Percentiles rank a stretch among this genome's conserved stretches.
Evolutionary conservation across 148 eudicot species (phyloP).

Genomic region (Pouteria glomerata): DNA sequence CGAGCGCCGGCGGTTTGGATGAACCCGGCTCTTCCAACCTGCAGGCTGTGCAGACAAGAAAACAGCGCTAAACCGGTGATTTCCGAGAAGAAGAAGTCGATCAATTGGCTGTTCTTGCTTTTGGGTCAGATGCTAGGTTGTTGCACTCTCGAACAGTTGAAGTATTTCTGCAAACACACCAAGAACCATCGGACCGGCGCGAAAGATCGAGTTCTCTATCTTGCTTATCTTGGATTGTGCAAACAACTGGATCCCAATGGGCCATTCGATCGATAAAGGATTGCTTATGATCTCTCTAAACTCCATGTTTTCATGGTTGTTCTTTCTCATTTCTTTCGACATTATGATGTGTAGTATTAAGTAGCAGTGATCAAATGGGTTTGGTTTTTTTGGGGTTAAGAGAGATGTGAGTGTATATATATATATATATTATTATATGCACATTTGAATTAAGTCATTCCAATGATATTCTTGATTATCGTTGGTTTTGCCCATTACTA

Average conservation of each 20-base stretch:
- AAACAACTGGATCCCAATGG: constrained; percentile 45
- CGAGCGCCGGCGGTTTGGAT: constrained; percentile 42
- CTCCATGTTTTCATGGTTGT: no score
- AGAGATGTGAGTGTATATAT: no score
- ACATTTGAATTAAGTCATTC: no score
- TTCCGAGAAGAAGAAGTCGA: constrained; percentile 30
- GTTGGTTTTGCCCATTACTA: no score
- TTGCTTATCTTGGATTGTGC: constrained; percentile 37
- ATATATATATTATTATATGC: no score
- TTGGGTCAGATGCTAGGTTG: constrained; percentile 58
- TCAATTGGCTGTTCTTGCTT: constrained; percentile 72
- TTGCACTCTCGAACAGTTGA: constrained; percentile 53
- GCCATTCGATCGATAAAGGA: constrained; percentile 17
- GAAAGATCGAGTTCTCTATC: constrained; percentile 50
- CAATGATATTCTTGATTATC: no score
- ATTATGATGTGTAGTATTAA: no score
- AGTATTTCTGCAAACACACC: constrained; percentile 68
- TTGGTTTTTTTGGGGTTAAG: no score
- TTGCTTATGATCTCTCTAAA: no score
- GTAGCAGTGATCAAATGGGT: no score
- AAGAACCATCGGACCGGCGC: constrained; percentile 66
- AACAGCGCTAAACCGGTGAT: constrained; percentile 46
- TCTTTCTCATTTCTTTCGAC: no score
- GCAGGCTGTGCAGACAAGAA: constrained; percentile 36
- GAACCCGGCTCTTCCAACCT: constrained; percentile 30